Percentiles rank a stretch among this genome's conserved stretches.
These are phyloP conservation scores for Tardiomyces depauwii DNA, from an alignment of 1,139 yeast species.

Conservation along the genomic window DNA sequence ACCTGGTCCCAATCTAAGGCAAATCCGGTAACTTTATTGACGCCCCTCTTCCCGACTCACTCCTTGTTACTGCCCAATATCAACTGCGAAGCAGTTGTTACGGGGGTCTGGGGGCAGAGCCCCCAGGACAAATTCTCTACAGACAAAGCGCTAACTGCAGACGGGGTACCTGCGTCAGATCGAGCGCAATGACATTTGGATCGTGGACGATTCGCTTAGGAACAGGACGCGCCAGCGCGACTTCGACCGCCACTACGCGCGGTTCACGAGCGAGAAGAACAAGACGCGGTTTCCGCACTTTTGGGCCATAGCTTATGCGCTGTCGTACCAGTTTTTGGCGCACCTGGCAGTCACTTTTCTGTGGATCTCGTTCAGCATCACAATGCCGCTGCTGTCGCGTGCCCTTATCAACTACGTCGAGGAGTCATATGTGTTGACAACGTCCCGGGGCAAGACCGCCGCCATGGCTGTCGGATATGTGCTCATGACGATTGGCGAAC, in stretches of 20 bases:
- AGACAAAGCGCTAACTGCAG: background rate
- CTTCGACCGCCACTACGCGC: conserved; percentile 6
- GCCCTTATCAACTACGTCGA: conserved; percentile 6
- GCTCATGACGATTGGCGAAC: background rate
- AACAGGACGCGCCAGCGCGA: conserved; percentile 7
- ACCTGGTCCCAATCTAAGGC: too few relatives aligned
- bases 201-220: conserved; percentile 7
- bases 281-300: conserved; percentile 9
- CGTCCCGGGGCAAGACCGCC: background rate
- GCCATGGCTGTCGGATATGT: background rate
- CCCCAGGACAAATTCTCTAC: too few relatives aligned
- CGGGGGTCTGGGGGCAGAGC: too few relatives aligned
- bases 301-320: conserved; percentile 11
- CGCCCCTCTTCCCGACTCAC: too few relatives aligned
- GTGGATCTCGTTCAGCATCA: conserved; percentile 11
- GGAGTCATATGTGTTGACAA: background rate
- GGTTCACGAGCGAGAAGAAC: conserved; percentile 3
- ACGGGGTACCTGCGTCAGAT: conserved; percentile 1
- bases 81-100: too few relatives aligned
- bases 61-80: too few relatives aligned
- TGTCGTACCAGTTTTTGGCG: conserved; percentile 7
- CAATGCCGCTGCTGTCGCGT: conserved; percentile 14
- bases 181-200: conserved; percentile 12
- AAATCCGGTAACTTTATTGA: too few relatives aligned
- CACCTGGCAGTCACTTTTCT: conserved; percentile 2